Percentiles rank a stretch among this genome's conserved stretches.
These are phyloP conservation scores for Aspergillus novofumigatus DNA, from an alignment of 2,329 filamentous ascomycete genomes.

Conservation along the genomic window DNA sequence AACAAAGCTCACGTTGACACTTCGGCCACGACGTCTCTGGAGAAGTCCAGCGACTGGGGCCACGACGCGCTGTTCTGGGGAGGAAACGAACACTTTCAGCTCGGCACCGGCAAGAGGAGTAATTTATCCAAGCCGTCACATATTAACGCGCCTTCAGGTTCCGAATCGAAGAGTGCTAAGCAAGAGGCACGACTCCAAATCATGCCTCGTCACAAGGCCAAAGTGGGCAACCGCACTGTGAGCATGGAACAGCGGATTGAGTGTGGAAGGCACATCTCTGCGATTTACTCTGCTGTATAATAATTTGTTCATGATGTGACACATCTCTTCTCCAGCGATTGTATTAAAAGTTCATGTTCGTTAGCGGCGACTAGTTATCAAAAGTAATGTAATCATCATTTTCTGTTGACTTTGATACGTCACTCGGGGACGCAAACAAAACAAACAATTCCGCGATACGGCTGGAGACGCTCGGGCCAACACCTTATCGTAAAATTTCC, in stretches of 20 bases:
- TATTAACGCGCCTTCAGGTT: conserved; percentile 68
- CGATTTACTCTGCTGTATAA: conserved; percentile 68
- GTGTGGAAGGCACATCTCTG: conserved; percentile 77
- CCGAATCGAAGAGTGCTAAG: conserved; percentile 58
- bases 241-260: conserved; percentile 82
- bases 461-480: conserved; percentile 32
- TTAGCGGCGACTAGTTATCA: background rate
- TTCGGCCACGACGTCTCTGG: conserved; percentile 48
- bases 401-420: background rate
- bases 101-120: conserved; percentile 84
- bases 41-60: conserved; percentile 78
- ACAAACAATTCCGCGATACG: conserved; percentile 21
- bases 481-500: conserved; percentile 30
- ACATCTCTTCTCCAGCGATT: background rate
- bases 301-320: conserved; percentile 3
- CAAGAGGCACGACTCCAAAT: conserved; percentile 72
- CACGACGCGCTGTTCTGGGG: conserved; percentile 91
- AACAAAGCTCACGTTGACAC: conserved; percentile 69
- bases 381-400: background rate
- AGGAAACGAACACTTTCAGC: conserved; percentile 88
- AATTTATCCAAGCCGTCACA: conserved; percentile 74
- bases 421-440: conserved; percentile 25
- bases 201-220: conserved; percentile 69
- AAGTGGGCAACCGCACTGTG: conserved; percentile 65
- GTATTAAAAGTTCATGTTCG: background rate